A percentile compares a stretch with the other conserved stretches of the same genome.
Evolutionary conservation across 495 filamentous ascomycete genomes (phyloP).

Genomic region (Penicillium fimorum): DNA sequence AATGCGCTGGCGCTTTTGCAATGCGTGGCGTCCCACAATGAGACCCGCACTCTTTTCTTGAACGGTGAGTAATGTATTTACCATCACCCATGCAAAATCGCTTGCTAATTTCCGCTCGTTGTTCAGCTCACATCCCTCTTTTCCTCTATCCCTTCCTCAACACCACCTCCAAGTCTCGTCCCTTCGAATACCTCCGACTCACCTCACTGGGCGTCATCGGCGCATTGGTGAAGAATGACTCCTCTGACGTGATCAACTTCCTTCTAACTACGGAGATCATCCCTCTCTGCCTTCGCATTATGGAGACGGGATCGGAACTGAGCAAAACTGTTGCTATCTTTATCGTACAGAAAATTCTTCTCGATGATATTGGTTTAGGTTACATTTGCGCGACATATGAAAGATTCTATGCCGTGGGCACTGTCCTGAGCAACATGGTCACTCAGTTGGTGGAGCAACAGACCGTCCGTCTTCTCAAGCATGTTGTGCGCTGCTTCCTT

Average conservation of each 20-base stretch:
- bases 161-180: conserved; percentile 96
- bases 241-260: conserved; percentile 97
- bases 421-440: conserved; percentile 98
- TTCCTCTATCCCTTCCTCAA: conserved; percentile 99
- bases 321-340: conserved; percentile 99
- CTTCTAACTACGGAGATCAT: conserved; percentile 99
- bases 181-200: conserved; percentile 96
- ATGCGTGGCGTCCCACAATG: conserved; percentile 96
- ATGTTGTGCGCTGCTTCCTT: conserved; percentile 96
- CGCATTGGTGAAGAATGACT: conserved; percentile 98
- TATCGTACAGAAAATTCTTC: conserved; percentile 99
- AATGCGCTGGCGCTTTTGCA: conserved; percentile 96
- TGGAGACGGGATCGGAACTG: conserved; percentile 98
- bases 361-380: conserved; percentile 94
- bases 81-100: conserved; percentile 5
- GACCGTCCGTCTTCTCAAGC: conserved; percentile 92
- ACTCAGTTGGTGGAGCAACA: conserved; percentile 95
- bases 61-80: conserved; percentile 59
- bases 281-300: conserved; percentile 94
- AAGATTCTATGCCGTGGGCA: conserved; percentile 98
- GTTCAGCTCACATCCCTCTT: conserved; percentile 90
- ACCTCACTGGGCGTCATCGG: conserved; percentile 98
- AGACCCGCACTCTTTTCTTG: conserved; percentile 89
- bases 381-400: conserved; percentile 99
- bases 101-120: conserved; percentile 6